Evolutionary conservation across 2,329 filamentous ascomycete species (phyloP), one percentile per base, ranked within the genome.

Genomic region (Colletotrichum sp.): DNA sequence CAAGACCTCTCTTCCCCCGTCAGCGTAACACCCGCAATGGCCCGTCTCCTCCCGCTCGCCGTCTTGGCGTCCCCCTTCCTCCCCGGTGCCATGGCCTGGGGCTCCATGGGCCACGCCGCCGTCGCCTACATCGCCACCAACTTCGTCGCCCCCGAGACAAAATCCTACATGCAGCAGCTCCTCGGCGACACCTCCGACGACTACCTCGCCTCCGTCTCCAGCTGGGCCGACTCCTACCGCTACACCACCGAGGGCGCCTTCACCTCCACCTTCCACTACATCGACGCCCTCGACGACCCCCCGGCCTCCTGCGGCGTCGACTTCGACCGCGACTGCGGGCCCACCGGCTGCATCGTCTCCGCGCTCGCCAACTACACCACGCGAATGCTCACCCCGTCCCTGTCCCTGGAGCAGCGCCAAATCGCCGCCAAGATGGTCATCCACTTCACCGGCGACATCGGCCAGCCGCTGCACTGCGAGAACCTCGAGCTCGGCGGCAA

Each of bases 71-170:
- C 79, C 39, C 27, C 22, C 27, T 62, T 77, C 25, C 61, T 78
- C 18, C 77, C 77, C 27, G 15, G 25, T 4, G 72, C 75, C 34
- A 43, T 71, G 60, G 86, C 86, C 70, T 87, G 86, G 86, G 86
- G 86, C 15, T 80, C 81, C 9, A 83, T 87, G 75, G 89, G 89
- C 76, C 89, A 91, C 79, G 87, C 87, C 76, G 88, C 89, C 1
- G 84, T 91, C n/a, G 89, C 89, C 25, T 89, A 89, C 79, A 80
- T 91, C 58, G 89, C 89, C 3, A 85, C 84, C 66, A 85, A 88
- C 80, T 89, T 89, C 78, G 85, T 90, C 10, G 76, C 83, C 16
- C 69, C 85, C 1, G 81, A 83, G 13, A 89, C 88, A 1, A 71
- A 55, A 25, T 55, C 71, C 5, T 75, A 76, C 52, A 70, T 76